A percentile compares a stretch with the other conserved stretches of the same genome.
These are phyloP conservation scores for Penicillium waksmanii DNA, from an alignment of 495 filamentous ascomycete genomes.

Conservation along the genomic window DNA sequence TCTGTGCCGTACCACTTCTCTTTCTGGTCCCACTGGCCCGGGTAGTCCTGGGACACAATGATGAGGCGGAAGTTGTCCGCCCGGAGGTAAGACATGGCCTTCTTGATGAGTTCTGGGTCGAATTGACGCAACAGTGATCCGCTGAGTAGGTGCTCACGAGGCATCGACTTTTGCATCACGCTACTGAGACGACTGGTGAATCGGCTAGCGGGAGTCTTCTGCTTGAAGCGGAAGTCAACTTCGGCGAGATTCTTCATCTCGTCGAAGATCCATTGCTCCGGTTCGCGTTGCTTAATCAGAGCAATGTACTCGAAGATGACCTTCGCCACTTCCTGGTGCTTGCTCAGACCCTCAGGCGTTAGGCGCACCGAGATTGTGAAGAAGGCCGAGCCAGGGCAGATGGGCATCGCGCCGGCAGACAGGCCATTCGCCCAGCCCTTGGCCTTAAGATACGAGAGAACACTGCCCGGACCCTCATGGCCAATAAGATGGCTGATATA, in stretches of 20 bases:
- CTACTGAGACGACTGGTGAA: conserved; percentile 83
- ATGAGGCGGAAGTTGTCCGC: conserved; percentile 88
- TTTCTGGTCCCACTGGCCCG: conserved; percentile 81
- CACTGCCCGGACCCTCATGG: conserved; percentile 95
- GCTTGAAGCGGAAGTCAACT: conserved; percentile 91
- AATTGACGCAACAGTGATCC: conserved; percentile 76
- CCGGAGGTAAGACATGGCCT: conserved; percentile 73
- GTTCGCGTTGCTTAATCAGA: conserved; percentile 77
- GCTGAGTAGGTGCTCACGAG: conserved; percentile 85
- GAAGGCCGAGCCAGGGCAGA: conserved; percentile 83
- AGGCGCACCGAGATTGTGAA: conserved; percentile 81
- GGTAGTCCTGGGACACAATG: conserved; percentile 79
- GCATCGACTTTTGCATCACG: conserved; percentile 87
- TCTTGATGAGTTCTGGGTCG: conserved; percentile 72
- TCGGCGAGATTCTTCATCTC: conserved; percentile 88
- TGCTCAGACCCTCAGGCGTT: conserved; percentile 81
- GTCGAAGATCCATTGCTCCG: conserved; percentile 90
- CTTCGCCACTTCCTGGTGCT: conserved; percentile 87
- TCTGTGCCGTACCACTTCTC: conserved; percentile 99
- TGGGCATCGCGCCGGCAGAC: conserved; percentile 71
- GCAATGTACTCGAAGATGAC: conserved; percentile 93
- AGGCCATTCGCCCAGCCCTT: conserved; percentile 95
- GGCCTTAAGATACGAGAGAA: conserved; percentile 90
- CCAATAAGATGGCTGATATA: conserved; percentile 95
- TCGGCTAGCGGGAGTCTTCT: conserved; percentile 85